Percentiles rank a stretch among this genome's conserved stretches.
These are phyloP conservation scores for Lyophyllum shimeji DNA, from an alignment of 768 basidiomycete genomes.

Conservation along the genomic window DNA sequence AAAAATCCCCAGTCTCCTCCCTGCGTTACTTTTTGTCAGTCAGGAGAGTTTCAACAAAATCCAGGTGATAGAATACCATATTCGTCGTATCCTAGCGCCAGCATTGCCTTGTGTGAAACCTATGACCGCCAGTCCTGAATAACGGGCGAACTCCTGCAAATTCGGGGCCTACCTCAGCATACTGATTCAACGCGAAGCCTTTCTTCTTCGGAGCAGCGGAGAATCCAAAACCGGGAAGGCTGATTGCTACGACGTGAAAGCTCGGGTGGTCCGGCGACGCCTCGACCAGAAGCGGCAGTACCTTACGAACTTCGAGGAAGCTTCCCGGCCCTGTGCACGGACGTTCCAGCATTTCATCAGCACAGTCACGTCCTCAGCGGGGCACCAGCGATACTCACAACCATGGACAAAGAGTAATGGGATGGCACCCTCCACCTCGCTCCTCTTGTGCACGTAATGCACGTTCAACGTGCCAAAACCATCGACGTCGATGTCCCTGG, in stretches of 20 bases:
- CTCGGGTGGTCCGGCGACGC: conserved; percentile 44
- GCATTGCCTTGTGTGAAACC: conserved; percentile 50
- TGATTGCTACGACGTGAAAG: conserved; percentile 62
- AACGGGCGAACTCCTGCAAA: conserved; percentile 1
- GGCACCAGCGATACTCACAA: conserved; percentile 33
- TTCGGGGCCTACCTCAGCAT: conserved; percentile 38
- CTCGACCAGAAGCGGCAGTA: conserved; percentile 51
- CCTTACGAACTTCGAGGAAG: conserved; percentile 56
- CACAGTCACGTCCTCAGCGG: conserved; percentile 7
- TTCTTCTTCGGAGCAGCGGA: conserved; percentile 54
- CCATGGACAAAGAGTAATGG: conserved; percentile 49
- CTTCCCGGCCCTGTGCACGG: conserved; percentile 53
- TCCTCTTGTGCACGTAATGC: conserved; percentile 61
- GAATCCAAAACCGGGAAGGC: conserved; percentile 63
- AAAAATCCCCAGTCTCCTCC: conserved; percentile 48
- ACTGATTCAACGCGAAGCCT: conserved; percentile 50
- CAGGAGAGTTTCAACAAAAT: background rate
- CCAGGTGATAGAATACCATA: conserved; percentile 32
- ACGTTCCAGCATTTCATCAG: background rate
- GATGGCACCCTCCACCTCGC: conserved; percentile 42
- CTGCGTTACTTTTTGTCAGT: conserved; percentile 36
- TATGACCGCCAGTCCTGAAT: conserved; percentile 14
- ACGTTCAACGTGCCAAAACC: conserved; percentile 43
- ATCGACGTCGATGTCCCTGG: conserved; percentile 47
- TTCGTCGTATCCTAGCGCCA: conserved; percentile 44